Base-by-base conservation (phyloP, 2,329 filamentous ascomycete species). In the Aaosphaeria arxii region DNA sequence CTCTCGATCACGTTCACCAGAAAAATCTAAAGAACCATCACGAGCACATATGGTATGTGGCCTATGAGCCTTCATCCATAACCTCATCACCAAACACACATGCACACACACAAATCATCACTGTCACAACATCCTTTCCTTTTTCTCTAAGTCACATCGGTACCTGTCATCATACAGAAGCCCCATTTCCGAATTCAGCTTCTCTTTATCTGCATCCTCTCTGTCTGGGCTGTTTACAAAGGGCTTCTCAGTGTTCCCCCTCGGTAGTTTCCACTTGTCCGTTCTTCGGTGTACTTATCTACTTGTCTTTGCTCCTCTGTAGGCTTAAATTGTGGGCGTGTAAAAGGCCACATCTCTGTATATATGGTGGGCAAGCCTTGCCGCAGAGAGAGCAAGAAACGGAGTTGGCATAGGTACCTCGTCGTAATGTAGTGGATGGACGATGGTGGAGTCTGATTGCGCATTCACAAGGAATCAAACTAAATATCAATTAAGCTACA, bases 1-100 rank as follows among this genome's bases (percentile, higher is more conserved):
- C 28, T 43, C 41, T 43, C 41, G 40, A 53, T 52, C 17, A 24
- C 17, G 54, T 57, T 57, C 53, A 47, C 17, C 17, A 53, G 53
- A 51, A 58, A 59, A 56, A 66, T 62, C 61, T 64, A 60, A 36
- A 57, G 45, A 60, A 59, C 55, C 58, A 65, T 63, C 55, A 67
- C 61, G 61, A 66, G 61, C 52, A 66, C 56, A 55, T 63, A 63
- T 57, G 55, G 17, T 47, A 35, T 43, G 46, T 52, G 65, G 64
- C 52, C 59, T 63, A 65, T 58, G 63, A 53, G 57, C 63, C 63
- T 58, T 11, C 45, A 53, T 40, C 39, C 33, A 40, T 17, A 40
- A 53, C 51, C 42, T 57, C 49, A 57, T 57, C 50, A 55, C 30
- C 31, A 30, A 40, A 36, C 39, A 47, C 40, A 30, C 35, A 47